Evolutionary conservation across 1,284 basidiomycete species (phyloP).

Genomic region (Ceratobasidium sp.): DNA sequence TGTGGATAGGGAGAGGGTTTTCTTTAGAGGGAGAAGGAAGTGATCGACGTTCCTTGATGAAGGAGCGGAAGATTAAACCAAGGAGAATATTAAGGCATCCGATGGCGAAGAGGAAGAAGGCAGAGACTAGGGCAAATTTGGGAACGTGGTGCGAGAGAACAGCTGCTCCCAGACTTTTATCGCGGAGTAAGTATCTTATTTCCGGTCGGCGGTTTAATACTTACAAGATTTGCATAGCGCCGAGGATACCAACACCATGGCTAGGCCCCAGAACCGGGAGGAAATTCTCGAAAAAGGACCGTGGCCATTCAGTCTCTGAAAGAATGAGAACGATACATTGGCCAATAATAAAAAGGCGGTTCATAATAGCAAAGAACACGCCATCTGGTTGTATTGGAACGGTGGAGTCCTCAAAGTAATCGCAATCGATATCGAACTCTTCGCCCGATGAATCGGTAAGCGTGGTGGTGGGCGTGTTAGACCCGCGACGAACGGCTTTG

Average conservation of each 20-base stretch:
- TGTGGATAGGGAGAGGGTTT: constrained; percentile 69
- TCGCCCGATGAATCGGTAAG: constrained; percentile 41
- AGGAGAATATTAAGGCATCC: constrained; percentile 86
- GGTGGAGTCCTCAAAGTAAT: constrained; percentile 49
- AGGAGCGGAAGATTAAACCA: constrained; percentile 79
- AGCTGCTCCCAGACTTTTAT: constrained; percentile 72
- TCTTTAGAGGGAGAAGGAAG: constrained; percentile 71
- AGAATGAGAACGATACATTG: constrained; percentile 80
- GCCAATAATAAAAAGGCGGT: constrained; percentile 83
- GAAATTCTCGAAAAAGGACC: constrained; percentile 77
- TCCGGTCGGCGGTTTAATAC: constrained; percentile 50
- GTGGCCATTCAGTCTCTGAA: constrained; percentile 82
- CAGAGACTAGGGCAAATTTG: constrained; percentile 83
- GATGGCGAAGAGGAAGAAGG: constrained; percentile 87
- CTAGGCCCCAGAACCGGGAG: constrained; percentile 88
- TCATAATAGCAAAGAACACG: constrained; percentile 87
- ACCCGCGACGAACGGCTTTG: constrained; percentile 73
- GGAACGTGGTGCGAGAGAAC: constrained; percentile 86
- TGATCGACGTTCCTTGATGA: constrained; percentile 63
- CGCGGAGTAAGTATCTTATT: constrained; percentile 50
- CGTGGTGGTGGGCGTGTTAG: constrained; percentile 5
- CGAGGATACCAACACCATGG: constrained; percentile 85
- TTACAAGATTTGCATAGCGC: constrained; percentile 84
- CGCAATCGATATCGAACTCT: constrained; percentile 47
- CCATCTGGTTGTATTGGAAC: constrained; percentile 85